These are phyloP conservation scores for Ziziphus jujuba DNA, from an alignment of 306 rosid genomes.

Conservation along the genomic window DNA sequence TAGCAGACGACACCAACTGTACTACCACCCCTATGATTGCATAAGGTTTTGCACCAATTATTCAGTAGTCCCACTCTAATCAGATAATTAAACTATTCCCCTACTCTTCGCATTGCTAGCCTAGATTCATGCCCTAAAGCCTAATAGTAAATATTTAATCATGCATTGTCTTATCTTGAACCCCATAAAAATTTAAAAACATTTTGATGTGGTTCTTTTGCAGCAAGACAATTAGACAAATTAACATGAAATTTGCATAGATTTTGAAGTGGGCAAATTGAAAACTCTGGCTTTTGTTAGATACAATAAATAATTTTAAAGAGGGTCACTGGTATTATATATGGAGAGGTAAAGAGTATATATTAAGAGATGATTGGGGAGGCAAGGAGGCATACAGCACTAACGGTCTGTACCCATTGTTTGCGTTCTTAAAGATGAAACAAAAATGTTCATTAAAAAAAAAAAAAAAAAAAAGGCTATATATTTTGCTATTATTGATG, in stretches of 20 bases:
- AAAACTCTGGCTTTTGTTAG: not conserved
- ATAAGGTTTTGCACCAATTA: slow-evolving; percentile 25
- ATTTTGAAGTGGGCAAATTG: slow-evolving; percentile 9
- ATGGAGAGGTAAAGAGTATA: slow-evolving; percentile 19
- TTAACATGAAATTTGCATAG: not conserved
- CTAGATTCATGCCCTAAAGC: slow-evolving; percentile 35
- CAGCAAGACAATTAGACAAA: slow-evolving; percentile 16
- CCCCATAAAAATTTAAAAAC: slow-evolving; percentile 6
- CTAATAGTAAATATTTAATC: slow-evolving; percentile 22
- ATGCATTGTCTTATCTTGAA: slow-evolving; percentile 22
- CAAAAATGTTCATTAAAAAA: slow-evolving; percentile 13
- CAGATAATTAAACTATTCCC: not conserved
- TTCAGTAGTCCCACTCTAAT: not conserved
- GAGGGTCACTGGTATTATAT: no score
- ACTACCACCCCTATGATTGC: slow-evolving; percentile 30
- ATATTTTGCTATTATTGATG: slow-evolving; percentile 13
- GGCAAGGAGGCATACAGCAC: slow-evolving; percentile 30
- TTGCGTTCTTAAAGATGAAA: slow-evolving; percentile 14
- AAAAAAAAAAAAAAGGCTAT: no score
- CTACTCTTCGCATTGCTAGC: slow-evolving; percentile 21
- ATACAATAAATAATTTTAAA: no score
- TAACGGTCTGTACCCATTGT: slow-evolving; percentile 31
- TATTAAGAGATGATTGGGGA: slow-evolving; percentile 31
- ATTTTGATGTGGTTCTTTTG: slow-evolving; percentile 19
- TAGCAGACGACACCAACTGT: slow-evolving; percentile 25